Evolutionary conservation across 2,329 filamentous ascomycete species (phyloP).

Genomic region (Aspergillus clavatus): DNA sequence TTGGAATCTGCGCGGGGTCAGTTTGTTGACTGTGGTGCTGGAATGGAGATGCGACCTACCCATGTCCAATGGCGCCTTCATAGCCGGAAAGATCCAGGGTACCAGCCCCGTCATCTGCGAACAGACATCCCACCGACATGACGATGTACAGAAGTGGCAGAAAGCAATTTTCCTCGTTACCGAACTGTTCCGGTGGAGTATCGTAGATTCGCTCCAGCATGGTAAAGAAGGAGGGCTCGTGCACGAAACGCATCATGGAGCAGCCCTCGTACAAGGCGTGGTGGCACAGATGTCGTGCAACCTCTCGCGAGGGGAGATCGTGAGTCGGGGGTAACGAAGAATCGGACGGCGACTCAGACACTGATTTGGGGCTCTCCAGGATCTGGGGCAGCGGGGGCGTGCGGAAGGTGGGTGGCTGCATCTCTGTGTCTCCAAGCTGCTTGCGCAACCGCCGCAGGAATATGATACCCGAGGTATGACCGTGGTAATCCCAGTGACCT

Average conservation of each 20-base stretch:
- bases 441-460: conserved; percentile 85
- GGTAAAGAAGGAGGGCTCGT: conserved; percentile 74
- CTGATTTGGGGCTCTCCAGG: conserved; percentile 65
- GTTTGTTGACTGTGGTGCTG: background rate
- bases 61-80: conserved; percentile 50
- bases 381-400: conserved; percentile 50
- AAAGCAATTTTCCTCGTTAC: conserved; percentile 62
- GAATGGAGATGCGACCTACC: conserved; percentile 36
- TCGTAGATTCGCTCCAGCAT: conserved; percentile 75
- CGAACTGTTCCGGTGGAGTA: conserved; percentile 57
- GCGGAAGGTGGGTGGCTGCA: conserved; percentile 51
- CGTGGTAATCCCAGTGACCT: conserved; percentile 92
- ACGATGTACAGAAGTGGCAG: conserved; percentile 67
- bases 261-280: conserved; percentile 60
- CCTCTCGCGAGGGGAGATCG: conserved; percentile 63
- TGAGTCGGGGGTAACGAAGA: conserved; percentile 50
- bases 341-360: conserved; percentile 60
- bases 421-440: conserved; percentile 66
- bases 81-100: conserved; percentile 46
- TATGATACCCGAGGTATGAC: conserved; percentile 83
- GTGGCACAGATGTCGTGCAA: conserved; percentile 54
- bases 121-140: conserved; percentile 69
- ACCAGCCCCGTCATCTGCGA: conserved; percentile 55
- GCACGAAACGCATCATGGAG: conserved; percentile 66
- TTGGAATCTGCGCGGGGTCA: conserved; percentile 55